Percentiles rank a stretch among this genome's conserved stretches.
These are phyloP conservation scores for Debaryomyces subglobosus DNA, from an alignment of 1,139 yeast species.

Conservation along the genomic window DNA sequence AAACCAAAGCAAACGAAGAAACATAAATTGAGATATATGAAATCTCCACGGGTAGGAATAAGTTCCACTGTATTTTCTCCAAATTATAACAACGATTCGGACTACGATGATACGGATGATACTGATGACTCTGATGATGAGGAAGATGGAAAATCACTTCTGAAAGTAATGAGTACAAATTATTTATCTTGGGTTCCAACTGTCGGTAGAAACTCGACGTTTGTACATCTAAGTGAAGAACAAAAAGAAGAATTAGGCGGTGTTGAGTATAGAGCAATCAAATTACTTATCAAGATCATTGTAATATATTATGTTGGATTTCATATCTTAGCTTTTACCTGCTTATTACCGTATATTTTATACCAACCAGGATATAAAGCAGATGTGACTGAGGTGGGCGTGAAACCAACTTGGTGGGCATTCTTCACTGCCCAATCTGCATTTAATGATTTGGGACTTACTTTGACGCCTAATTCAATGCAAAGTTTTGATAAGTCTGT, in stretches of 20 bases:
- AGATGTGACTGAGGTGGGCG: slow-evolving; percentile 54
- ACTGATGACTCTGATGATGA: slow-evolving; percentile 18
- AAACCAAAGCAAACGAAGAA: slow-evolving; percentile 9
- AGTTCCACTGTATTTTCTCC: background rate
- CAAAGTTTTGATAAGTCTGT: slow-evolving; percentile 60
- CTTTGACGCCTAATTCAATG: slow-evolving; percentile 83
- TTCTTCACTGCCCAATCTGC: slow-evolving; percentile 77
- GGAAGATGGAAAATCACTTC: slow-evolving; percentile 19
- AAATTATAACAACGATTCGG: background rate
- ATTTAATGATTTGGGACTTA: slow-evolving; percentile 82
- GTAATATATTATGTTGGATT: slow-evolving; percentile 73
- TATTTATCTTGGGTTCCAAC: slow-evolving; percentile 92
- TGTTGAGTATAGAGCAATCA: slow-evolving; percentile 90
- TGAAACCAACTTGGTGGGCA: slow-evolving; percentile 90
- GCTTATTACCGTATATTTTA: slow-evolving; percentile 70
- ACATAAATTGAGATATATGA: slow-evolving; percentile 12
- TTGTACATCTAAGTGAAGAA: slow-evolving; percentile 75
- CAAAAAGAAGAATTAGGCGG: slow-evolving; percentile 97
- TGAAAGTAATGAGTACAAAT: slow-evolving; percentile 50
- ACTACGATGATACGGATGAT: background rate
- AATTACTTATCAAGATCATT: slow-evolving; percentile 70
- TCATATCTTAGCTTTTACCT: slow-evolving; percentile 60
- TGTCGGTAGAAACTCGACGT: slow-evolving; percentile 93
- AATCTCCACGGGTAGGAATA: slow-evolving; percentile 9
- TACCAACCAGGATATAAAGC: slow-evolving; percentile 43